These are phyloP conservation scores for Cyclanthera cordifolia DNA, from an alignment of 306 rosid genomes.

Conservation along the genomic window DNA sequence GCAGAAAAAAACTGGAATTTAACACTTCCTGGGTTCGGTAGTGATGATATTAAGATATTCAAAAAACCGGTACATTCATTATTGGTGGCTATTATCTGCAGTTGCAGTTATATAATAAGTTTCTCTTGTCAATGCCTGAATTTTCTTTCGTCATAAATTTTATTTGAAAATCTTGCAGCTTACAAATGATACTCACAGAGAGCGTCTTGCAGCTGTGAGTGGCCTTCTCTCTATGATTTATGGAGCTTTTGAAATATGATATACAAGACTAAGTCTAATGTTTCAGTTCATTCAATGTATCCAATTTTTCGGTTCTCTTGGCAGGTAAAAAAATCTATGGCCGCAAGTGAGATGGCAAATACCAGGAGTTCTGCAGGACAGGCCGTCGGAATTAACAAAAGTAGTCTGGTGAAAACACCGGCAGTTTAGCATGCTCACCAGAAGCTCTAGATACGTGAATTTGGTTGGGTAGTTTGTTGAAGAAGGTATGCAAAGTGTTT, in stretches of 20 bases:
- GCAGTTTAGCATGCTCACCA: conserved; percentile 47
- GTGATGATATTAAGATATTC: conserved; percentile 84
- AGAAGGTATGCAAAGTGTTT: conserved; percentile 26
- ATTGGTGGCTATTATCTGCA: conserved; percentile 14
- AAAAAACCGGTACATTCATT: conserved; percentile 47
- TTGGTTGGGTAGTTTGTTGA: neutral
- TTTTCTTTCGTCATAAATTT: conserved; percentile 1
- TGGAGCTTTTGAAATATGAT: conserved; percentile 4
- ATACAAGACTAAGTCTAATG: neutral
- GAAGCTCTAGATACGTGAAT: conserved; percentile 33
- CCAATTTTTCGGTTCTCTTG: conserved; percentile 14
- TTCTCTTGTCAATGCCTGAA: neutral
- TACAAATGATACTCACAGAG: conserved; percentile 74
- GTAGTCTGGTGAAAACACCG: conserved; percentile 51
- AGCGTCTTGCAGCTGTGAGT: conserved; percentile 77
- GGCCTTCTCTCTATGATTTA: conserved; percentile 6
- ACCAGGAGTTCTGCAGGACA: conserved; percentile 58
- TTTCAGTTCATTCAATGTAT: neutral
- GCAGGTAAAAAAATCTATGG: conserved; percentile 80
- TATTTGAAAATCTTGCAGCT: conserved; percentile 38
- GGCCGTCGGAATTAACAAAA: conserved; percentile 63
- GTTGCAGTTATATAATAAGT: neutral
- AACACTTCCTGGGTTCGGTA: conserved; percentile 82
- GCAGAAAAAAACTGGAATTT: conserved; percentile 85
- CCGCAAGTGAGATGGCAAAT: conserved; percentile 45